Percentiles rank a stretch among this genome's conserved stretches.
Evolutionary conservation across 2,329 filamentous ascomycete genomes (phyloP).

Genomic region (Aureobasidium subglaciale): DNA sequence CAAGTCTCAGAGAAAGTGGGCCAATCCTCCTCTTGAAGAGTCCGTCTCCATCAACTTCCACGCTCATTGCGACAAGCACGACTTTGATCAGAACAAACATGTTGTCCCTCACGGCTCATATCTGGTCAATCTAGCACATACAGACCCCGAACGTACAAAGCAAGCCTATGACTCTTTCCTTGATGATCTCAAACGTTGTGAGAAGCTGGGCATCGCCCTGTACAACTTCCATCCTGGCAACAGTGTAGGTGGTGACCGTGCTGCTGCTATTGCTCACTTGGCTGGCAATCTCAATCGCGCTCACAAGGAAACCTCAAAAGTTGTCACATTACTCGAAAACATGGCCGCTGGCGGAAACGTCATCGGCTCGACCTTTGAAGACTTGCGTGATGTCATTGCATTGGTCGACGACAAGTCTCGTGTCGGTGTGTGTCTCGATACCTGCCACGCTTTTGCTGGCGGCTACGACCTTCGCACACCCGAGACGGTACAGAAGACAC

Average conservation of each 20-base stretch:
- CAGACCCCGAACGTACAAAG: conserved; percentile 68
- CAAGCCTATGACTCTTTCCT: conserved; percentile 83
- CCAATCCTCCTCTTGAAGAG: conserved; percentile 66
- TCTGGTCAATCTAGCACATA: conserved; percentile 88
- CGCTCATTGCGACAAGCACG: conserved; percentile 58
- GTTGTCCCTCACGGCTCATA: conserved; percentile 92
- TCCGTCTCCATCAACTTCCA: conserved; percentile 65
- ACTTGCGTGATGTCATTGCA: conserved; percentile 77
- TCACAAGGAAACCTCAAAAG: conserved; percentile 62
- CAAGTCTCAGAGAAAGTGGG: conserved; percentile 95
- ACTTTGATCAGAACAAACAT: conserved; percentile 64
- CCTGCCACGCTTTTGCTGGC: conserved; percentile 90
- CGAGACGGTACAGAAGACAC: conserved; percentile 62
- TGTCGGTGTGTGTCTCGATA: conserved; percentile 92
- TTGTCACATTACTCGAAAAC: conserved; percentile 84
- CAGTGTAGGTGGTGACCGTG: conserved; percentile 57
- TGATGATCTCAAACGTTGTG: conserved; percentile 81
- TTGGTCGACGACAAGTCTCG: conserved; percentile 72
- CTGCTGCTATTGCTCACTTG: conserved; percentile 68
- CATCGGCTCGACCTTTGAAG: conserved; percentile 77
- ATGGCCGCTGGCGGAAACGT: conserved; percentile 90
- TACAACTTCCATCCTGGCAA: conserved; percentile 98
- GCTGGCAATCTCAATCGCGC: conserved; percentile 76
- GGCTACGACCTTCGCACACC: conserved; percentile 83
- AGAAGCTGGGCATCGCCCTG: conserved; percentile 75